These are phyloP conservation scores for Jacaranda mimosifolia DNA, from an alignment of 257 asterid genomes.

Conservation along the genomic window DNA sequence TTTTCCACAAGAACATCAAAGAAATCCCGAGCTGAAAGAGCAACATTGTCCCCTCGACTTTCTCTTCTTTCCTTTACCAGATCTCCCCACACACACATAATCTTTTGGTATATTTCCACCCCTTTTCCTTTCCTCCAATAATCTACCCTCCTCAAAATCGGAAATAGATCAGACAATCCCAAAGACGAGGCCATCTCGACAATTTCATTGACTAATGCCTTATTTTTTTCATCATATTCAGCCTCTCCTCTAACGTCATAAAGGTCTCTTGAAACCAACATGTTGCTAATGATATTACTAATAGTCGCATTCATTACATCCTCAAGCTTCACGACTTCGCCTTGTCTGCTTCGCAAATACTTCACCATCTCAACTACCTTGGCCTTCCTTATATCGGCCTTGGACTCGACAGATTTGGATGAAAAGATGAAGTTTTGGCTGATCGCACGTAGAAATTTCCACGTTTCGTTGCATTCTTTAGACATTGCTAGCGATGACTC, in stretches of 20 bases:
- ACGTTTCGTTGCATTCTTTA: constrained; percentile 15
- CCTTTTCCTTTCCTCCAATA: not conserved
- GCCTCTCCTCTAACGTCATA: not conserved
- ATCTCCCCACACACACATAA: constrained; percentile 12
- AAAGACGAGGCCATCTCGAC: not conserved
- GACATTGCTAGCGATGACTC: not conserved
- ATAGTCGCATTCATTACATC: not conserved
- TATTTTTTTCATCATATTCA: not conserved
- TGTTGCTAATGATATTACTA: not conserved
- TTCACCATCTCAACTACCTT: constrained; percentile 20
- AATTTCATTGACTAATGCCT: not conserved
- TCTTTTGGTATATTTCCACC: not conserved
- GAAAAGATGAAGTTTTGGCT: not conserved
- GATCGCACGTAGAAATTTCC: constrained; percentile 5
- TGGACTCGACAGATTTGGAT: not conserved
- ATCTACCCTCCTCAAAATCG: not conserved
- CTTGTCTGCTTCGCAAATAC: not conserved
- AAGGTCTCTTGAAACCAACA: constrained; percentile 4
- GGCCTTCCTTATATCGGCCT: not conserved
- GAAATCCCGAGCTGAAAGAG: not conserved
- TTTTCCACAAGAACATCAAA: constrained; percentile 4
- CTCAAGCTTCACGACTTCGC: not conserved
- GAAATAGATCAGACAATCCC: constrained; percentile 18
- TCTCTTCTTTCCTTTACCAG: constrained; percentile 14
- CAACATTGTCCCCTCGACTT: not conserved